phyloP scores from a whole-genome alignment of 1,139 yeast species.

The Pichia norvegensis region DNA sequence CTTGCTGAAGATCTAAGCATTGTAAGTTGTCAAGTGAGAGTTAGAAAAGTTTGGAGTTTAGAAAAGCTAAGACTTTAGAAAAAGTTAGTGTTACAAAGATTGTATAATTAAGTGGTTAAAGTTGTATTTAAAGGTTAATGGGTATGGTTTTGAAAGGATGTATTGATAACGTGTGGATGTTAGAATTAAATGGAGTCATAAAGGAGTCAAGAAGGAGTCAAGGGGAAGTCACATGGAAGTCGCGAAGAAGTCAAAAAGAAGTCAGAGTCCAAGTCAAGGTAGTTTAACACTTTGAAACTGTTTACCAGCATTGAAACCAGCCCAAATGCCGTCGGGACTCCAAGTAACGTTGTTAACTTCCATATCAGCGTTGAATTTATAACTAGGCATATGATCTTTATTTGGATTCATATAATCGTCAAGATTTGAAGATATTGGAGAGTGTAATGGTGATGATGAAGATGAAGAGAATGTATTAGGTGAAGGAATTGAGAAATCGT shows the following conservation, averaged over 20 bases:
- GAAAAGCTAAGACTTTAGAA: too few relatives aligned
- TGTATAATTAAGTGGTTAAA: not conserved
- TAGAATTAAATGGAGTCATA: not conserved
- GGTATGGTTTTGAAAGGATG: not conserved
- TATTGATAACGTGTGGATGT: not conserved
- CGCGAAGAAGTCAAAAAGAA: not conserved
- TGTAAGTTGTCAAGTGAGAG: not conserved
- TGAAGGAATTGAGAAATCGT: conserved; percentile 52
- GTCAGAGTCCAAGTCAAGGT: not conserved
- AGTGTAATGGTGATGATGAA: too few relatives aligned
- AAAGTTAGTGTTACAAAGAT: too few relatives aligned
- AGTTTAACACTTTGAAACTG: conserved; percentile 65
- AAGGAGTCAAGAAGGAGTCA: not conserved
- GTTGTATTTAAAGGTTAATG: not conserved
- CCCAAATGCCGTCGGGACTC: conserved; percentile 69
- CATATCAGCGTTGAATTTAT: conserved; percentile 50
- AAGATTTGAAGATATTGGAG: not conserved
- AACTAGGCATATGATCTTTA: conserved; percentile 32
- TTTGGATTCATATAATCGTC: conserved; percentile 1
- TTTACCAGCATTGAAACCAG: conserved; percentile 74
- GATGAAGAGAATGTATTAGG: not conserved
- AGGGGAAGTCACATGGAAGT: too few relatives aligned
- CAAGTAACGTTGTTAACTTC: conserved; percentile 76
- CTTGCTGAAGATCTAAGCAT: conserved; percentile 7
- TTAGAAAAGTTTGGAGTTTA: too few relatives aligned